A percentile compares a stretch with the other conserved stretches of the same genome.
Conservation (phyloP, 2,329 filamentous ascomycete genomes). For the Penicillium frequentans region DNA sequence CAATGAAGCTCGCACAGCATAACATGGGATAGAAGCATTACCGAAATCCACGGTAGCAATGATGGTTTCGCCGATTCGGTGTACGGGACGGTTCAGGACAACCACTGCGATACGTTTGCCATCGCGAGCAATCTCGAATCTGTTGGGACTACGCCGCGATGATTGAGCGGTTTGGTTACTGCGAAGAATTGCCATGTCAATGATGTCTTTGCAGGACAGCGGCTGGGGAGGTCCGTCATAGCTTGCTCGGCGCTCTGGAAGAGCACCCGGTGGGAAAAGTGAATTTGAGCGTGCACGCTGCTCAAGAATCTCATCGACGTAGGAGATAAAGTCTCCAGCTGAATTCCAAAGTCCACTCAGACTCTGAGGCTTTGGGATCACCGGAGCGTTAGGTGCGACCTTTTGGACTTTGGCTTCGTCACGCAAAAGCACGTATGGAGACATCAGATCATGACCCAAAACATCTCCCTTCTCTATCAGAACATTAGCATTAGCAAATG, state of each 20-base stretch:
- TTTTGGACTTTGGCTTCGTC: conserved; percentile 72
- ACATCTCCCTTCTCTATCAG: conserved; percentile 70
- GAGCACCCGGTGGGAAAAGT: conserved; percentile 66
- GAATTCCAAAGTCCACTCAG: conserved; percentile 44
- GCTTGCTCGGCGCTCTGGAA: conserved; percentile 61
- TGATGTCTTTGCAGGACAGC: conserved; percentile 74
- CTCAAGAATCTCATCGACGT: conserved; percentile 73
- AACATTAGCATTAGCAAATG: conserved; percentile 28
- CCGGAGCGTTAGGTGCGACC: conserved; percentile 41
- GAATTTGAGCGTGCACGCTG: conserved; percentile 54
- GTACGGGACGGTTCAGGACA: conserved; percentile 83
- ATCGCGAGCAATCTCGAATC: conserved; percentile 91
- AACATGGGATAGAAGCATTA: conserved; percentile 74
- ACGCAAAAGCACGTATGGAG: conserved; percentile 82
- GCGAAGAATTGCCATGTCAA: conserved; percentile 84
- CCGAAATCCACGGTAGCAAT: conserved; percentile 82
- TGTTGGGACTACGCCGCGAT: conserved; percentile 79
- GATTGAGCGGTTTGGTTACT: conserved; percentile 68
- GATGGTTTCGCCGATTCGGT: conserved; percentile 84
- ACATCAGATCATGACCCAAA: conserved; percentile 90
- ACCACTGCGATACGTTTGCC: conserved; percentile 90
- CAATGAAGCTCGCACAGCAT: conserved; percentile 78
- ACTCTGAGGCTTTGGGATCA: conserved; percentile 40
- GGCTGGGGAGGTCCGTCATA: conserved; percentile 55
- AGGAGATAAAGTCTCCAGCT: conserved; percentile 68